phyloP scores from a whole-genome alignment of 371 early-diverging fungal species.

The Vairimorpha ceranae region DNA sequence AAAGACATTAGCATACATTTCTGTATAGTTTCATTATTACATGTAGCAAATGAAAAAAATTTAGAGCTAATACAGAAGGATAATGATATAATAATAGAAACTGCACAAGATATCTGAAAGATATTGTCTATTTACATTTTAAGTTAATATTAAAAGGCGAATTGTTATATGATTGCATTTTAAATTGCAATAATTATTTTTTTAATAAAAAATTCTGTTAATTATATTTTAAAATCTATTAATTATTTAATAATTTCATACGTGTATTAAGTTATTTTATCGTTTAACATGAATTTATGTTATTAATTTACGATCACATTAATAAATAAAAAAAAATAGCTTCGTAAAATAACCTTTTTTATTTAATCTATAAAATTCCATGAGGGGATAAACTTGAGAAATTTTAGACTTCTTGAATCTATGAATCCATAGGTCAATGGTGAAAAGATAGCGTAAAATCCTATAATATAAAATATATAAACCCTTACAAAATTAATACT shows the following conservation, averaged over 20 bases:
- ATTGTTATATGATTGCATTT: background rate
- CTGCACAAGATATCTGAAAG: too few species aligned
- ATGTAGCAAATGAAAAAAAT: constrained; percentile 62
- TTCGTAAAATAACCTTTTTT: too few species aligned
- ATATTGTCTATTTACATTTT: background rate
- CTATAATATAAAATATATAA: constrained; percentile 14
- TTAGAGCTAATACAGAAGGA: constrained; percentile 1
- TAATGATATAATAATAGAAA: constrained; percentile 14
- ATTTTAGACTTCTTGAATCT: constrained; percentile 15
- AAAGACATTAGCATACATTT: constrained; percentile 62
- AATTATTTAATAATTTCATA: too few species aligned
- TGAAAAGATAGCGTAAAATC: constrained; percentile 36
- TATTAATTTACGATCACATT: too few species aligned
- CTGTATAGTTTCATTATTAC: constrained; percentile 61
- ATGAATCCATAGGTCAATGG: constrained; percentile 52
- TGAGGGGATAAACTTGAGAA: constrained; percentile 35
- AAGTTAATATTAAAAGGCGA: background rate
- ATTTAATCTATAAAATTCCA: constrained; percentile 52
- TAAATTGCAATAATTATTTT: too few species aligned
- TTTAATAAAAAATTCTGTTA: too few species aligned
- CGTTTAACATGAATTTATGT: too few species aligned
- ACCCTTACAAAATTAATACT: background rate
- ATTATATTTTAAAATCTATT: too few species aligned
- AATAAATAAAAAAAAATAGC: too few species aligned
- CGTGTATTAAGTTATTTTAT: too few species aligned